Percentiles rank a stretch among this genome's conserved stretches.
phyloP scores from a whole-genome alignment of 345 rosid species.

The Triadica sebifera region DNA sequence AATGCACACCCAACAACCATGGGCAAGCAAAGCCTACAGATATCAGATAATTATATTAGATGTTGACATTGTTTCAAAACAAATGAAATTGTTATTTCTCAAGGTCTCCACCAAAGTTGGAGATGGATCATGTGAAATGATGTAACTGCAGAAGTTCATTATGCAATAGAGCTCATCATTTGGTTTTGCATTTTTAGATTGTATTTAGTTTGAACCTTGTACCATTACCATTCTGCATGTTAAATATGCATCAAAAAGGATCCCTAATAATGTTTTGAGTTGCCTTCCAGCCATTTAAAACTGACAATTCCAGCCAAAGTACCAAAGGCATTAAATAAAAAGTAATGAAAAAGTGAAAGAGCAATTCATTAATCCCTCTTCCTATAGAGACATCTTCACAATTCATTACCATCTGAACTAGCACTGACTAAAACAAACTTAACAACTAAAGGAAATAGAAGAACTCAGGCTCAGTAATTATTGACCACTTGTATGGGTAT shows the following conservation, averaged over 20 bases:
- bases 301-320: not conserved
- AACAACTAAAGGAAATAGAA: not conserved
- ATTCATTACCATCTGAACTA: not conserved
- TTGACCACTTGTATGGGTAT: too few relatives aligned
- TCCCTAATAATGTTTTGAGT: too few relatives aligned
- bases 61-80: not conserved
- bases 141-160: not conserved
- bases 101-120: not conserved
- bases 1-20: not conserved
- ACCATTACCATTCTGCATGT: too few relatives aligned
- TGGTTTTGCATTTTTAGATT: too few relatives aligned
- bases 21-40: not conserved
- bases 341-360: not conserved
- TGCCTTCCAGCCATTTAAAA: not conserved
- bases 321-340: not conserved
- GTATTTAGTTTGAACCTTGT: too few relatives aligned
- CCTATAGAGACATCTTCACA: not conserved
- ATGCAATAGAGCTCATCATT: not conserved
- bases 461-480: not conserved
- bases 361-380: not conserved
- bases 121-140: not conserved
- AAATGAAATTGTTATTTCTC: too few relatives aligned
- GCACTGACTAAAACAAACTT: not conserved
- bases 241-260: too few relatives aligned
- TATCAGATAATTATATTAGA: not conserved